These are phyloP conservation scores for Fusarium bulbicola DNA, from an alignment of 2,329 filamentous ascomycete species.

Conservation along the genomic window DNA sequence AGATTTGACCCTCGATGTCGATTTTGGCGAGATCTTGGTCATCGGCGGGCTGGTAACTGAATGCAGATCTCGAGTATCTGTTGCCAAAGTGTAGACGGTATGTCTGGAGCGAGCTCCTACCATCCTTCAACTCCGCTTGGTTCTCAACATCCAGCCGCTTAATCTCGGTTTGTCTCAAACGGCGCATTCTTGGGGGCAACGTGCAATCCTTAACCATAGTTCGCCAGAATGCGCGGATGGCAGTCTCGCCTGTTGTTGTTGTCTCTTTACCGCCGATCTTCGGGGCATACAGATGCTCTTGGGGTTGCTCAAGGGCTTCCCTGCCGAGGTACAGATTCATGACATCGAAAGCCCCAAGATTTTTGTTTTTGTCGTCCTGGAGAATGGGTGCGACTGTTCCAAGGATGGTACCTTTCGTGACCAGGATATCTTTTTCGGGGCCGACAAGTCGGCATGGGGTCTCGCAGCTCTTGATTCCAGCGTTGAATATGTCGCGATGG, in stretches of 20 bases:
- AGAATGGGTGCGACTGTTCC: not conserved
- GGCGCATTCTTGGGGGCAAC: conserved; percentile 5
- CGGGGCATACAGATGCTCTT: not conserved
- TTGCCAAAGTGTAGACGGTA: not conserved
- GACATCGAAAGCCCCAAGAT: not conserved
- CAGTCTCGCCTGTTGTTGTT: not conserved
- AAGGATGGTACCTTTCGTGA: not conserved
- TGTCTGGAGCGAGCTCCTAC: not conserved
- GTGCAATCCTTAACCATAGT: conserved; percentile 18
- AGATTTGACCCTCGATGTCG: not conserved
- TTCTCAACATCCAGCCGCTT: not conserved
- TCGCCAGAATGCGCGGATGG: conserved; percentile 8
- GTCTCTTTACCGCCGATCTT: not conserved
- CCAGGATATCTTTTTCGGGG: not conserved
- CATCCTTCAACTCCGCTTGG: not conserved
- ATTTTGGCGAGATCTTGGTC: not conserved
- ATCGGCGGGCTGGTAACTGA: not conserved
- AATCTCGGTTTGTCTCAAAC: not conserved
- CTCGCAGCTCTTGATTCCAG: not conserved
- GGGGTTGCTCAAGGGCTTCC: not conserved
- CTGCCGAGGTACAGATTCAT: not conserved
- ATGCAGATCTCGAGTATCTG: not conserved
- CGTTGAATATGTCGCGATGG: conserved; percentile 12
- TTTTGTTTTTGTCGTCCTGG: accelerated
- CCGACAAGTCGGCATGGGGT: not conserved